Conservation (phyloP, 2,329 filamentous ascomycete species). For the Parastagonospora nodorum region DNA sequence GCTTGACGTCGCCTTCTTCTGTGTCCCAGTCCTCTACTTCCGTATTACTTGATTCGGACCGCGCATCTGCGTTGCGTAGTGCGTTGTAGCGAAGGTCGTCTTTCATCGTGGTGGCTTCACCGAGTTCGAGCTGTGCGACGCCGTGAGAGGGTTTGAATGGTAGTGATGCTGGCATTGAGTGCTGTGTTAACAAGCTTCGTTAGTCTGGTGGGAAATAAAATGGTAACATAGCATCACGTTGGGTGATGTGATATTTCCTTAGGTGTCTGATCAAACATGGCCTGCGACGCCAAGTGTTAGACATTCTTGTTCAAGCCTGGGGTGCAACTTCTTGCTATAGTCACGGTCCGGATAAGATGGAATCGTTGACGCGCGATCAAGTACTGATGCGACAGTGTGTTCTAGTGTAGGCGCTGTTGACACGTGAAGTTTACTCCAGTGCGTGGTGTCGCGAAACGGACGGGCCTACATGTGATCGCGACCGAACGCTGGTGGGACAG, state of each 20-base stretch:
- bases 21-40: slow-evolving; percentile 35
- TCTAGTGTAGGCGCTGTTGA: background rate
- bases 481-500: too few relatives aligned
- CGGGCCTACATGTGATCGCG: too few relatives aligned
- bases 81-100: slow-evolving; percentile 29
- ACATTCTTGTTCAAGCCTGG: slow-evolving; percentile 7
- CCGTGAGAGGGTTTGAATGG: slow-evolving; percentile 12
- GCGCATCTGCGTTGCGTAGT: slow-evolving; percentile 23
- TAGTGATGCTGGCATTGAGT: background rate
- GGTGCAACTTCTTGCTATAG: background rate
- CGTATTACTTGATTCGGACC: slow-evolving; percentile 32
- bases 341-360: background rate
- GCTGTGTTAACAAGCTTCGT: background rate
- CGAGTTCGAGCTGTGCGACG: slow-evolving; percentile 12
- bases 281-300: slow-evolving; percentile 36
- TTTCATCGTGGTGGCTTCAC: slow-evolving; percentile 16
- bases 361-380: background rate
- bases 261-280: slow-evolving; percentile 16
- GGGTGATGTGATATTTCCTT: slow-evolving; percentile 7
- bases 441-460: too few relatives aligned
- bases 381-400: background rate
- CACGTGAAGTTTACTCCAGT: background rate
- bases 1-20: slow-evolving; percentile 12
- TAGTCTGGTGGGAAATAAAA: background rate
- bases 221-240: slow-evolving; percentile 2